Evolutionary conservation across 345 rosid genomes (phyloP), one percentile per base, ranked within the genome.

Genomic region (Acer yangbiense): DNA sequence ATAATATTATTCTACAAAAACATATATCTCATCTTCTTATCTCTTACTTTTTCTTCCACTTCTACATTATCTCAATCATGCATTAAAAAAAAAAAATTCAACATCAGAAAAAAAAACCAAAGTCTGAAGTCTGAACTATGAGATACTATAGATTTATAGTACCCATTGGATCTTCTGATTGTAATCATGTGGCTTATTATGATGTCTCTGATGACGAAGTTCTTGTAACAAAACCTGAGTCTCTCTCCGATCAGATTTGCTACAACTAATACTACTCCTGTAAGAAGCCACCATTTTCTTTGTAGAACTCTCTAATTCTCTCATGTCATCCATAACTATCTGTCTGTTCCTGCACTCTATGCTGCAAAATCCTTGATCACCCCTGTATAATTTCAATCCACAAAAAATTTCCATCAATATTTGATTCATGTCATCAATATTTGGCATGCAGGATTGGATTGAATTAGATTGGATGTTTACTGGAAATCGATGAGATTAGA

Each of bases 311-410:
- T 91, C 92, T 35, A 87, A 46, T 44, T 92, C 94, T 18, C 66
- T 83, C 82, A 79, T 85, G 1, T 92, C 97, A 81, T 94, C 95
- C 84, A 88, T 68, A 25, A 71, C 39, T 8, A 94, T 90, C 74
- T 91, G 97, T 77, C 91, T 84, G 65, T 84, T 76, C 60, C 98
- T 84, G 87, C 98, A 94, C 78, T 90, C 87, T 64, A 68, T 79
- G 76, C 95, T 92, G 79, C 97, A 94, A 76, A 88, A 94, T 4
- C 95, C 98, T 83, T 83, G 80, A 71, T 94, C 97, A 66, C 97
- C 95, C 81, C 95, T 94, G 88, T 77, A 76, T 3, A 44, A 18
- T 23, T 3, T 32, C 20, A 43, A 32, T 32, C 39, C 3, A 65
- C 41, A 46, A 46, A 9, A 32, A 4, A 6, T 68, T 50, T 50